These are phyloP conservation scores for Coniferiporia sulphurascens DNA, from an alignment of 1,284 basidiomycete species.

Conservation along the genomic window DNA sequence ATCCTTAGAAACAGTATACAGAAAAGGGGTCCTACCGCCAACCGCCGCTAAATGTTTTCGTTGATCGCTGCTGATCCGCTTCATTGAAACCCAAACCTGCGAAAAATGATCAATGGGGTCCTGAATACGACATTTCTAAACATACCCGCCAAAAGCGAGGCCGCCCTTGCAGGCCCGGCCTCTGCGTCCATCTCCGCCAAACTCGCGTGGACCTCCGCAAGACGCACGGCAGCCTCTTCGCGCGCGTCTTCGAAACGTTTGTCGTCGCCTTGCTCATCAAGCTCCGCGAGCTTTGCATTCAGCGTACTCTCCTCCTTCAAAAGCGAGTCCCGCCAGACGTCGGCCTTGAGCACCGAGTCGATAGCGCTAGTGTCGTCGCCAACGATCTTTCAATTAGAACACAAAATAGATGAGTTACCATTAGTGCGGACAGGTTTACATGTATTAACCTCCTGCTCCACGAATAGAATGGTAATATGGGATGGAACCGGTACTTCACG, in stretches of 20 bases:
- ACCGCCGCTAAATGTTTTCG: slow-evolving; percentile 93
- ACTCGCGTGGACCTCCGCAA: slow-evolving; percentile 91
- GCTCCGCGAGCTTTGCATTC: slow-evolving; percentile 64
- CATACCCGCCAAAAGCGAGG: slow-evolving; percentile 80
- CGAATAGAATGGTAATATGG: slow-evolving; percentile 95
- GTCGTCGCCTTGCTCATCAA: slow-evolving; percentile 74
- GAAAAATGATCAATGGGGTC: neutral
- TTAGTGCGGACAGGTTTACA: neutral
- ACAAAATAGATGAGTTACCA: neutral
- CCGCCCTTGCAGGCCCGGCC: slow-evolving; percentile 91
- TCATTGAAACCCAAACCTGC: slow-evolving; percentile 87
- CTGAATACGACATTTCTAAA: neutral
- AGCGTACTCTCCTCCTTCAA: slow-evolving; percentile 76
- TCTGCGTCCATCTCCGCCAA: slow-evolving; percentile 98
- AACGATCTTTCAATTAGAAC: slow-evolving; percentile 49
- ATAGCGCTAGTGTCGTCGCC: slow-evolving; percentile 93
- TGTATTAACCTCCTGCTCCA: slow-evolving; percentile 86
- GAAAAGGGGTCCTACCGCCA: slow-evolving; percentile 60
- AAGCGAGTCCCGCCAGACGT: slow-evolving; percentile 92
- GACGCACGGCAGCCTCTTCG: slow-evolving; percentile 80
- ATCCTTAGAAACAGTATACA: neutral
- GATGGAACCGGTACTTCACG: slow-evolving; percentile 91
- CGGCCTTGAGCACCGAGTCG: slow-evolving; percentile 93
- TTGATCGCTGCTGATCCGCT: slow-evolving; percentile 78
- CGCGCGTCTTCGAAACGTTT: slow-evolving; percentile 75